These are phyloP conservation scores for Rhytidhysteron rufulum DNA, from an alignment of 2,329 filamentous ascomycete genomes.

Conservation along the genomic window DNA sequence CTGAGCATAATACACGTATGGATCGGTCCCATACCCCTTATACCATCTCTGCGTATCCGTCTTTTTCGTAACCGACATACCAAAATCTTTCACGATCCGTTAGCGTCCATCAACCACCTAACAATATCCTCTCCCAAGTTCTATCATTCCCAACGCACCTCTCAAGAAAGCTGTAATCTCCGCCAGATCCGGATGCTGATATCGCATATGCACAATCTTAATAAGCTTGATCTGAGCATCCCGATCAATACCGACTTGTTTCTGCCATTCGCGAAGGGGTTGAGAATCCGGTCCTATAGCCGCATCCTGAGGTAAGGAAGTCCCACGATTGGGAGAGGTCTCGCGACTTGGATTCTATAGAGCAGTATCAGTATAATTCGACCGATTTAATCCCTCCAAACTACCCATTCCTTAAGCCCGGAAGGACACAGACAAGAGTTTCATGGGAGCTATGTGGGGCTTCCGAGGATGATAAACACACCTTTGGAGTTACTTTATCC, in stretches of 20 bases:
- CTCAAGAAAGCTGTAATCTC: constrained; percentile 45
- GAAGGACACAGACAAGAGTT: no score
- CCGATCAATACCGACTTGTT: constrained; percentile 38
- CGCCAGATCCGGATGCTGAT: constrained; percentile 50
- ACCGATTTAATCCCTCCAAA: no score
- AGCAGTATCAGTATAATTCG: neutral
- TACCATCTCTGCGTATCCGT: constrained; percentile 48
- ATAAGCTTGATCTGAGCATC: constrained; percentile 45
- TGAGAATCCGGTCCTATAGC: constrained; percentile 35
- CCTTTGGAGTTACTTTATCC: constrained; percentile 27
- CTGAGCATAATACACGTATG: constrained; percentile 56
- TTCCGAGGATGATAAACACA: constrained; percentile 9
- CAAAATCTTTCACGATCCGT: constrained; percentile 24
- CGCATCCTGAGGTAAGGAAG: constrained; percentile 35
- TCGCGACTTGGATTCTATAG: constrained; percentile 26
- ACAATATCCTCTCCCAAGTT: neutral
- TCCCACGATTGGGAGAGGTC: constrained; percentile 38
- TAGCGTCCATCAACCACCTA: constrained; percentile 11
- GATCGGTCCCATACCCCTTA: constrained; percentile 59
- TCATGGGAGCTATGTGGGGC: constrained; percentile 21
- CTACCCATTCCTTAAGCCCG: no score
- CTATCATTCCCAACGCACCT: constrained; percentile 13
- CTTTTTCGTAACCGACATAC: constrained; percentile 31
- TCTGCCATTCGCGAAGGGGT: constrained; percentile 36
- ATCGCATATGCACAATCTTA: constrained; percentile 51